A percentile compares a stretch with the other conserved stretches of the same genome.
These are phyloP conservation scores for Fusarium sp. DNA, from an alignment of 2,329 filamentous ascomycete species.

Conservation along the genomic window DNA sequence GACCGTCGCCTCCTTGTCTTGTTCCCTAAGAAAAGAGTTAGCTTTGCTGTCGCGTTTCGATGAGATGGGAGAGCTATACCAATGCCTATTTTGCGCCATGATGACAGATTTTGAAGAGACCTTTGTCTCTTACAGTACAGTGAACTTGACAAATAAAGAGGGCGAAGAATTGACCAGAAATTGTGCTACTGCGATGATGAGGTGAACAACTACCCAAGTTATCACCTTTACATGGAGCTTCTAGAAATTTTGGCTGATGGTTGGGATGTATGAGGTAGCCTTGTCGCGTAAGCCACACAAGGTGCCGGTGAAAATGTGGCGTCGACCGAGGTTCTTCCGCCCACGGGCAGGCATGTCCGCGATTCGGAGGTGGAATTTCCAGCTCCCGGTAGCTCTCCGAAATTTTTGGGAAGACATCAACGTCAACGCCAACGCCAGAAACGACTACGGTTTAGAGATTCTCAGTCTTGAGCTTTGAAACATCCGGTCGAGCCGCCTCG, in stretches of 20 bases:
- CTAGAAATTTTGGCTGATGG: conserved; percentile 41
- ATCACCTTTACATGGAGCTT: conserved; percentile 26
- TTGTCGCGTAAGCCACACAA: conserved; percentile 28
- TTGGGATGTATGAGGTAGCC: conserved; percentile 22
- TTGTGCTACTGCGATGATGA: not conserved
- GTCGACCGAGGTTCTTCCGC: conserved; percentile 46
- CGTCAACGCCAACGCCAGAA: not conserved
- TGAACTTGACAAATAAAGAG: not conserved
- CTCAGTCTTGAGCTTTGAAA: conserved; percentile 29
- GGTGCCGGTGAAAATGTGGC: not conserved
- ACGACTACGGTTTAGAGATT: conserved; percentile 9
- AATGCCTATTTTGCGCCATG: conserved; percentile 79
- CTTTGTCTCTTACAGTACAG: not conserved
- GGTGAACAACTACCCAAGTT: conserved; percentile 4
- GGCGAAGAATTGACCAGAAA: not conserved
- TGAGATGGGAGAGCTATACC: conserved; percentile 58
- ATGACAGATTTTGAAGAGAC: conserved; percentile 43
- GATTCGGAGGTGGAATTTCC: conserved; percentile 40
- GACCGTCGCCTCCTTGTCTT: conserved; percentile 97
- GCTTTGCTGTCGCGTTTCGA: conserved; percentile 14
- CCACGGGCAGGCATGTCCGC: not conserved
- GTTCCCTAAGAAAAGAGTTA: conserved; percentile 72
- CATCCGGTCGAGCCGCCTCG: conserved; percentile 6
- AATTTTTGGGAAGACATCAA: conserved; percentile 38
- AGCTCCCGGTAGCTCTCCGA: conserved; percentile 30